A percentile compares a stretch with the other conserved stretches of the same genome.
These are phyloP conservation scores for Francoa sonchifolia DNA, from an alignment of 441 rosid species.

Conservation along the genomic window DNA sequence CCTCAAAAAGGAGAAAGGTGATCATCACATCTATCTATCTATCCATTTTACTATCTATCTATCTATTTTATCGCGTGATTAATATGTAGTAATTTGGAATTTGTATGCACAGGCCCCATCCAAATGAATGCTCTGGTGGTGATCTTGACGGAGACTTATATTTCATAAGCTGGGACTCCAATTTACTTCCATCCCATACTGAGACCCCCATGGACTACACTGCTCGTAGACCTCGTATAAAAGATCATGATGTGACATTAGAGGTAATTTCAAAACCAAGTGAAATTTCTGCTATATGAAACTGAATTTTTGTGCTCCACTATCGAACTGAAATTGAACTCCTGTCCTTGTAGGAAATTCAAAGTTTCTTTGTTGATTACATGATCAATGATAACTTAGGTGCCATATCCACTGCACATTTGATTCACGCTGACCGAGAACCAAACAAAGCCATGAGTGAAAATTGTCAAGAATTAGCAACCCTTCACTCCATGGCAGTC, in stretches of 20 bases:
- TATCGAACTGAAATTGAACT: neutral
- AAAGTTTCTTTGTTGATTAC: constrained; percentile 69
- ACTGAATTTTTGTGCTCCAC: constrained; percentile 4
- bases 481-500: constrained; percentile 85
- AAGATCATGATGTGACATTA: constrained; percentile 76
- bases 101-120: constrained; percentile 67
- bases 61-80: neutral
- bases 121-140: constrained; percentile 96
- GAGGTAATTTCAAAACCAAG: constrained; percentile 32
- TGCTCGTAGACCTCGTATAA: constrained; percentile 60
- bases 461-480: constrained; percentile 65
- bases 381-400: constrained; percentile 92
- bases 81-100: neutral
- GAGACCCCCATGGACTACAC: constrained; percentile 82
- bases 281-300: neutral
- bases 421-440: constrained; percentile 73
- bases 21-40: neutral
- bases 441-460: constrained; percentile 57
- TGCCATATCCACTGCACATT: constrained; percentile 82
- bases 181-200: constrained; percentile 49
- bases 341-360: constrained; percentile 52
- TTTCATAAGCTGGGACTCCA: constrained; percentile 81
- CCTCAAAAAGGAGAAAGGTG: constrained; percentile 88
- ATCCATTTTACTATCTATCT: neutral
- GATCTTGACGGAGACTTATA: constrained; percentile 93